Evolutionary conservation across 1,284 basidiomycete genomes (phyloP), one percentile per base, ranked within the genome.

Genomic region (Heterobasidion occidentale): DNA sequence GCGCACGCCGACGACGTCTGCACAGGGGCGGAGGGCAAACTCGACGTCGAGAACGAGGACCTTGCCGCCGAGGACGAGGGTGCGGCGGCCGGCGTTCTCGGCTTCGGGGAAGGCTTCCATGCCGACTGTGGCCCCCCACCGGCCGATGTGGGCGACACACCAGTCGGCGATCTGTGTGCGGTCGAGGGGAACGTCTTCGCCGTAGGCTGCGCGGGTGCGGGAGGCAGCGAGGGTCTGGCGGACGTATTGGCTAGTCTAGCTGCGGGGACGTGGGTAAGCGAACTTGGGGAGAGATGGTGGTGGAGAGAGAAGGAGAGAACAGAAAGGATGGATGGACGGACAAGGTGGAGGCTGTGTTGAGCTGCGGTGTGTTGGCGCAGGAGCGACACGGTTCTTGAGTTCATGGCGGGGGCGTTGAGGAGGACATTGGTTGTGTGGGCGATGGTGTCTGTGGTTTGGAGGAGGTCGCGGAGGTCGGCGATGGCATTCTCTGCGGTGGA

Each of bases 11-110:
- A 74, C 70, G 14, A 84, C 75, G 35, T 67, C 68, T 34, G 87
- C 70, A 7, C 57, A 57, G 9, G 72, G 73, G 33, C 66, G 71
- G 36, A 84, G 67, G 9, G 71, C 62, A 59, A 90, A 77, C 60
- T 86, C 83, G 57, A 90, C 75, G 64, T 92, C 88, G 54, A 91
- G 71, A 34, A 91, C 88, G 12, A 91, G 74, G 9, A 90, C 81
- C 66, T 89, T 87, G 1, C 88, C 88, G 2, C 81, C 88, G 35
- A 90, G 76, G 15, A 84, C 77, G 44, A 88, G 71, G 0, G 78
- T 81, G 44, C 78, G 71, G n/a, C 69, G 71, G 19, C 76, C 78
- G 46, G 77, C 77, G 34, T 71, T 68, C 38, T 76, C 74, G 27
- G 70, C 70, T 35, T 88, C 87, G 59, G 78, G 80, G 71, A 86